Evolutionary conservation across 306 rosid species (phyloP), one percentile per base, ranked within the genome.

Genomic region (Acacia crassicarpa): DNA sequence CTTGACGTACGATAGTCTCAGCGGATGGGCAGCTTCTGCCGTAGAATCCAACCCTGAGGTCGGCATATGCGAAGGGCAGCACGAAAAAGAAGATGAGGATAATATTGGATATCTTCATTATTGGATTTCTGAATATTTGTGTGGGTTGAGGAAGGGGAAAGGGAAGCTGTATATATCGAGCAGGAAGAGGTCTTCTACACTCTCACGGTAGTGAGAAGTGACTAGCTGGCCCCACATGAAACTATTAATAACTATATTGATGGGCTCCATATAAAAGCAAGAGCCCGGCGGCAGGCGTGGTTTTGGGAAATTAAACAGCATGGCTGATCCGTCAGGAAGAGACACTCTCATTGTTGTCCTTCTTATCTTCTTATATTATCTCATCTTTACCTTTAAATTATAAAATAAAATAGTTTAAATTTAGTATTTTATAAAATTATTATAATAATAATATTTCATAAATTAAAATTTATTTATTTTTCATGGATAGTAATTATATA

Each of bases 11-110:
- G 38, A 84, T 88, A 16, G 48, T 13, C 67, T 90, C 92, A 17
- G 90, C 94, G 30, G 38, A 72, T 11, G 90, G 88, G 74, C 91
- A 88, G 8, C 25, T 73, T 3, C 74, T 25, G 25, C 32, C 63
- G 38, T 90, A 90, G 86, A 92, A 92, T 3, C 91, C 90, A 84
- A 83, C 83, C 16, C 30, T 79, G 0, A 90, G 81, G 3, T 85
- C 83, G 27, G 78, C 87, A 51, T 87, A 56, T 70, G 85, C 86
- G 59, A 79, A 27, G 11, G 88, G 92, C 43, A 84, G 51, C 1
- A 71, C 6, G 1, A 66, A 38, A 14, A 82, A 43, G 53, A 72
- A 45, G 2, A 83, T 14, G 22, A 82, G 17, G 22, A 51, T 51
- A 53, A 19, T 53, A 19, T 19, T 19, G 59, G 23, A 6, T 53